Base-by-base conservation (phyloP, 2,329 filamentous ascomycete genomes). In the Aspergillus sp. region DNA sequence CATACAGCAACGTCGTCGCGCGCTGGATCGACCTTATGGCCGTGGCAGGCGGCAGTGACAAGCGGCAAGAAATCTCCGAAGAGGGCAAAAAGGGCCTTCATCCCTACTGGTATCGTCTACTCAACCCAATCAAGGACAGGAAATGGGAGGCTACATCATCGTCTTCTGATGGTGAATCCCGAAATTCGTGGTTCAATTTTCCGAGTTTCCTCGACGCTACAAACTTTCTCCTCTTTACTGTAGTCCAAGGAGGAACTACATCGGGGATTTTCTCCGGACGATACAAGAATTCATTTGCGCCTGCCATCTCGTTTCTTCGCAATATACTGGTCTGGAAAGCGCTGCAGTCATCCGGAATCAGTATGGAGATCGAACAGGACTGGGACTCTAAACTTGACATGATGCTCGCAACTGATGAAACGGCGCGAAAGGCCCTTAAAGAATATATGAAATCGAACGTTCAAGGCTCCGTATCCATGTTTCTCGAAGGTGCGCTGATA, bases 21-120 rank as follows among this genome's bases (percentile, higher is more conserved):
- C 87, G 95, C 53, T 97, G 92, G 91, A 91, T 97, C 51, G 88
- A 97, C 74, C 85, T 98, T 17, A 83, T 97, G 54, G 94, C 93
- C 7, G 81, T 95, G 17, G 88, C 88, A 13, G 83, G 84, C 3
- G 73, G 72, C 7, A 76, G 80, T 3, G 85, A 87, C 54, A 90
- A 93, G 72, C 86, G 91, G 50, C 90, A 89, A 63, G 94, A 98
- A 72, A 88, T 98, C 3, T 79, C 91, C 1, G 95, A 99, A 73
- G 94, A 98, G 78, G 95, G 93, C 1, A 89, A 87, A 64, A 93
- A 92, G 75, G 95, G 95, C 0, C 83, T 97, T 4, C 92, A 97
- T 76, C 88, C 89, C 11, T 89, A 90, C 71, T 91, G 88, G 87
- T 89, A 89, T 69, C 79, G 81, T 51, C 84, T 89, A 72, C 76